Conservation (phyloP, 2,329 filamentous ascomycete genomes). For the Cryphonectria nitschkei region DNA sequence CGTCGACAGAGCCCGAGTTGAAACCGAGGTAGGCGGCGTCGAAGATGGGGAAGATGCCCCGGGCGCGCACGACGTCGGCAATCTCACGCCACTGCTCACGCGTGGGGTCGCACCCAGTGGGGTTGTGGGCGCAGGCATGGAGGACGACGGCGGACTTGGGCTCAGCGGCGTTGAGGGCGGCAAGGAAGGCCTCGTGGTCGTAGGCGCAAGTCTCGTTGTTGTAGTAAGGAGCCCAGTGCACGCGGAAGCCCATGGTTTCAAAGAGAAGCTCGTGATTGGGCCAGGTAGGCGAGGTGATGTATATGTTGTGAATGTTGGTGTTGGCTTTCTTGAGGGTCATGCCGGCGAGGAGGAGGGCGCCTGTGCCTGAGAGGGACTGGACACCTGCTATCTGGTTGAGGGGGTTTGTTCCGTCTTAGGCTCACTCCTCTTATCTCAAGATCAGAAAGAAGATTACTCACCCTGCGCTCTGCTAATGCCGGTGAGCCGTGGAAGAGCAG, state of each 20-base stretch:
- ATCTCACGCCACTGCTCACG: constrained; percentile 39
- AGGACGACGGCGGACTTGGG: constrained; percentile 39
- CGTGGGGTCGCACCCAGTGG: constrained; percentile 46
- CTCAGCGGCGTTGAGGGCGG: constrained; percentile 35
- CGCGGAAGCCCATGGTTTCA: constrained; percentile 38
- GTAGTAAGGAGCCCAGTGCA: constrained; percentile 43
- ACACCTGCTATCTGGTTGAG: constrained; percentile 22
- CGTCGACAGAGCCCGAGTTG: constrained; percentile 36
- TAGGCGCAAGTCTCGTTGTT: constrained; percentile 39
- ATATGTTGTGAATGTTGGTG: constrained; percentile 37
- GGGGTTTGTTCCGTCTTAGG: not conserved
- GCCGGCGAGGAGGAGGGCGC: constrained; percentile 43
- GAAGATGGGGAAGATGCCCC: constrained; percentile 38
- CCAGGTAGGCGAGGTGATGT: constrained; percentile 47
- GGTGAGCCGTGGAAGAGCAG: constrained; percentile 38
- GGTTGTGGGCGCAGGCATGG: constrained; percentile 49
- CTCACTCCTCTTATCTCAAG: not conserved
- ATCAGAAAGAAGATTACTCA: constrained; percentile 29
- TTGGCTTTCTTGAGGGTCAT: constrained; percentile 37
- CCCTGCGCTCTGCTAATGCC: constrained; percentile 36
- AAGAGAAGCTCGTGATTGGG: constrained; percentile 46
- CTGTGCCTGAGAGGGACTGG: constrained; percentile 47
- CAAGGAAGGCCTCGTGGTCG: constrained; percentile 39
- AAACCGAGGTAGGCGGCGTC: constrained; percentile 41
- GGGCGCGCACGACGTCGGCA: constrained; percentile 32